Evolutionary conservation across 108 stramenopile genomes (phyloP), one percentile per base, ranked within the genome.

Genomic region (Schizochytrium sp.): DNA sequence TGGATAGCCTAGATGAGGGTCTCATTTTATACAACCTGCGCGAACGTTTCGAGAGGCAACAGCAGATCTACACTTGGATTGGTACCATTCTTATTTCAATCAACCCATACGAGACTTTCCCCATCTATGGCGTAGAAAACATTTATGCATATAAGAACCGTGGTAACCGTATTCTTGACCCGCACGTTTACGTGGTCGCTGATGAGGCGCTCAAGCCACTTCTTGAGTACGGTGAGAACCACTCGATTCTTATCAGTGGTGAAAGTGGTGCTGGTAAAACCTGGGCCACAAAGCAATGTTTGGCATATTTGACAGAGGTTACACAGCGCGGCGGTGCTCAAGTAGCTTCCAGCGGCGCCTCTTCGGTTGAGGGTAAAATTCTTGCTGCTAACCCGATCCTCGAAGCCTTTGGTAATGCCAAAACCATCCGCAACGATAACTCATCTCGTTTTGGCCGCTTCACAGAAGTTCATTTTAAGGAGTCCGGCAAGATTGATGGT

Each of bases 81-180:
- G 98, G 98, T 13, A 95, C 96, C 69, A 96, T 99, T 55, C 93
- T 99, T 47, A 90, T 99, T 89, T 96, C 97, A 3, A 93, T 98
- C 59, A 98, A 98, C 92, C 97, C 98, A 46, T 99, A 96, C 95
- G 96, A 97, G 93, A 90, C 89, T 46, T 96, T 97, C 94, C 95
- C 94, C 72, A 91, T 98, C 50, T 98, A 98, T 88, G 90, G 91
- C 12, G 87, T 91, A n/a, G 94, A 93, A 40, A 94, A 92, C 46
- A 97, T 97, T 95, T 95, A 95, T 57, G 72, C 89, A 60, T 97
- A 97, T 88, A 61, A 92, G 47, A 94, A 95, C 56, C 95, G 96
- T 10, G 96, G 95, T 57, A 76, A 87, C 89, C 58, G 89, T 73
- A 3, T 4, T 38, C 59, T 44, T 19, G 28, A 90, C 41, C 96